Conservation (phyloP, 352 stramenopile genomes). For the Globisporangium acanthophoron region DNA sequence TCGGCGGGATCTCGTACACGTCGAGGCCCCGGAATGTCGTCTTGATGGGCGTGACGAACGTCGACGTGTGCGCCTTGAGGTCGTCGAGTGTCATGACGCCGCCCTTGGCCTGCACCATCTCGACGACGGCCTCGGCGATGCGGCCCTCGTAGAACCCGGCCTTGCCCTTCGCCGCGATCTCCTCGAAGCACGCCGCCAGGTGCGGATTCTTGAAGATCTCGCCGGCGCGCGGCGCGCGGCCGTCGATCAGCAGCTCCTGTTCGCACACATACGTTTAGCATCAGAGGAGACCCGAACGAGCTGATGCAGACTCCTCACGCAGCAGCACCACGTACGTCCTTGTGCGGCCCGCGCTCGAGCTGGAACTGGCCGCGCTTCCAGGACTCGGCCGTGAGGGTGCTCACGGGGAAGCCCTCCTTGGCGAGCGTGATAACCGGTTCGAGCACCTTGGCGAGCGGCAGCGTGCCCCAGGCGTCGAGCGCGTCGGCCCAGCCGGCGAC, state of each 20-base stretch:
- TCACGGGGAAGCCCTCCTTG: conserved; percentile 92
- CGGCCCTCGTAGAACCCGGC: conserved; percentile 81
- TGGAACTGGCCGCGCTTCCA: conserved; percentile 78
- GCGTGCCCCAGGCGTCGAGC: conserved; percentile 74
- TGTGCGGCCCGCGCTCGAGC: conserved; percentile 52
- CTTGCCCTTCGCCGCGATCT: conserved; percentile 84
- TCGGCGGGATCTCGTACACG: conserved; percentile 94
- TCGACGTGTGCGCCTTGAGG: conserved; percentile 77
- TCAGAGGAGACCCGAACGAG: neutral
- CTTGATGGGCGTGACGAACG: conserved; percentile 90
- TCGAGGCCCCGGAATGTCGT: conserved; percentile 81
- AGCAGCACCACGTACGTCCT: conserved; percentile 11
- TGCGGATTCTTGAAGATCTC: conserved; percentile 88
- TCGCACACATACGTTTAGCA: neutral
- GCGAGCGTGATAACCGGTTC: conserved; percentile 88
- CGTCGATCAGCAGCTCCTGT: conserved; percentile 50
- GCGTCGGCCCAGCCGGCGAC: conserved; percentile 92
- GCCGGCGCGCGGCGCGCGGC: conserved; percentile 44
- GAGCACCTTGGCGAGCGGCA: conserved; percentile 85
- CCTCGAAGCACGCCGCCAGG: conserved; percentile 79
- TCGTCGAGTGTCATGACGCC: conserved; percentile 83
- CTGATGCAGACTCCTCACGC: no score
- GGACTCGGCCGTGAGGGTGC: conserved; percentile 76
- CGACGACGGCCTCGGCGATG: conserved; percentile 87
- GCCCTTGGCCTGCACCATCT: conserved; percentile 55